Percentiles rank a stretch among this genome's conserved stretches.
Evolutionary conservation across 805 yeast genomes (phyloP).

Genomic region (Lachancea sp.): DNA sequence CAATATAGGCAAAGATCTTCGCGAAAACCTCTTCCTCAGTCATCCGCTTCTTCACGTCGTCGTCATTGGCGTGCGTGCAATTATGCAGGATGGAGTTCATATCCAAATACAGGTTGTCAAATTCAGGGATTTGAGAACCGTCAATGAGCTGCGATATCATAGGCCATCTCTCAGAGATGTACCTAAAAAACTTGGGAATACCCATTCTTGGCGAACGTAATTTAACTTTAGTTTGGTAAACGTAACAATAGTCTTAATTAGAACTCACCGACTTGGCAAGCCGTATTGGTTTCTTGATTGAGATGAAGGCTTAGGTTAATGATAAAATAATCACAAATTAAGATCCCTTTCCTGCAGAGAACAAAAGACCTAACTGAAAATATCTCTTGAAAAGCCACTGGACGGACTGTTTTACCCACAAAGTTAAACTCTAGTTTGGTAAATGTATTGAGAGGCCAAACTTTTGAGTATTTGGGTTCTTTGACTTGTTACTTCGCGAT

Average conservation of each 20-base stretch:
- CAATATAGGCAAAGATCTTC: conserved; percentile 90
- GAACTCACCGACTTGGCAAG: no score
- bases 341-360: conserved; percentile 8
- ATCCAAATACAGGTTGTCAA: conserved; percentile 89
- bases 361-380: neutral
- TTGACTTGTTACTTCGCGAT: neutral
- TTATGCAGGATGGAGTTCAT: conserved; percentile 95
- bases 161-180: conserved; percentile 99
- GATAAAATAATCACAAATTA: no score
- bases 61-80: conserved; percentile 84
- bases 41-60: conserved; percentile 54
- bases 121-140: conserved; percentile 80
- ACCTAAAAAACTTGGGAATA: conserved; percentile 94
- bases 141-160: conserved; percentile 80
- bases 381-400: conserved; percentile 2
- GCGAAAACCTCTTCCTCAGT: conserved; percentile 89
- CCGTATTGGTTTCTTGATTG: no score
- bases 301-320: no score
- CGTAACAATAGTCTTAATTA: no score
- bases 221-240: no score
- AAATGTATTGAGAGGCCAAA: no score
- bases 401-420: neutral
- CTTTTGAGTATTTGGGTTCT: no score
- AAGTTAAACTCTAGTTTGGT: no score
- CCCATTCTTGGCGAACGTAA: no score